Evolutionary conservation across 805 yeast genomes (phyloP).

Genomic region (Starmerella davenportii): DNA sequence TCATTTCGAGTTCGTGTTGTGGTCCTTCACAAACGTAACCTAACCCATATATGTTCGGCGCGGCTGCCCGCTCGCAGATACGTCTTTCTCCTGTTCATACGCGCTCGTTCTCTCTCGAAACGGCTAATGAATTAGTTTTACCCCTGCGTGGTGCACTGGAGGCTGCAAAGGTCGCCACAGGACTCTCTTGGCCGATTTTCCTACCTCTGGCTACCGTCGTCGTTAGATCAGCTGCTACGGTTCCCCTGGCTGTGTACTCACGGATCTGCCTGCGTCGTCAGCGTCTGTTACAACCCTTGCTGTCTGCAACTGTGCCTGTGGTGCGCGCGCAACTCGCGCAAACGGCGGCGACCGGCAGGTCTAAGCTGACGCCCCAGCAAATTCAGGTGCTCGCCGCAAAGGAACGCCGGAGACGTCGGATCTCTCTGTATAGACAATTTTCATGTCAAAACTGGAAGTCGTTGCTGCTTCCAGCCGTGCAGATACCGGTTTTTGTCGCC

Average conservation of each 20-base stretch:
- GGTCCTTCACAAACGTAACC: too few species aligned
- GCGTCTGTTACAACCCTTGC: constrained; percentile 49
- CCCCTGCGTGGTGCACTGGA: constrained; percentile 14
- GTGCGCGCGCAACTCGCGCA: constrained; percentile 36
- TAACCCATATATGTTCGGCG: too few species aligned
- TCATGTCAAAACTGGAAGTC: constrained; percentile 66
- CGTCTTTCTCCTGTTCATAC: too few species aligned
- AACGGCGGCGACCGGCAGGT: constrained; percentile 19
- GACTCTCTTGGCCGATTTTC: constrained; percentile 67
- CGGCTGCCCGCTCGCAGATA: too few species aligned
- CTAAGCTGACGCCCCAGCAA: constrained; percentile 54
- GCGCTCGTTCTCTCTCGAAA: constrained; percentile 9
- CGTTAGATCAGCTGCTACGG: constrained; percentile 45
- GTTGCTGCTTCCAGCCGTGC: constrained; percentile 50
- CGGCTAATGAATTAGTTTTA: constrained; percentile 9
- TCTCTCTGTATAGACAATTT: constrained; percentile 44
- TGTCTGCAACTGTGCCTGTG: constrained; percentile 60
- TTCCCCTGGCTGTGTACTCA: constrained; percentile 64
- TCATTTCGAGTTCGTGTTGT: too few species aligned
- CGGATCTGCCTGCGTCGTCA: constrained; percentile 54
- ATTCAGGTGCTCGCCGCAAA: constrained; percentile 55
- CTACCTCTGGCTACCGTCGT: constrained; percentile 58
- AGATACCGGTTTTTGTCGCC: constrained; percentile 73
- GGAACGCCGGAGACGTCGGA: constrained; percentile 62
- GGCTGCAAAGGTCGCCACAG: constrained; percentile 20